Base-by-base conservation (phyloP, 140 eudicot species). In the Bidens hawaiensis region DNA sequence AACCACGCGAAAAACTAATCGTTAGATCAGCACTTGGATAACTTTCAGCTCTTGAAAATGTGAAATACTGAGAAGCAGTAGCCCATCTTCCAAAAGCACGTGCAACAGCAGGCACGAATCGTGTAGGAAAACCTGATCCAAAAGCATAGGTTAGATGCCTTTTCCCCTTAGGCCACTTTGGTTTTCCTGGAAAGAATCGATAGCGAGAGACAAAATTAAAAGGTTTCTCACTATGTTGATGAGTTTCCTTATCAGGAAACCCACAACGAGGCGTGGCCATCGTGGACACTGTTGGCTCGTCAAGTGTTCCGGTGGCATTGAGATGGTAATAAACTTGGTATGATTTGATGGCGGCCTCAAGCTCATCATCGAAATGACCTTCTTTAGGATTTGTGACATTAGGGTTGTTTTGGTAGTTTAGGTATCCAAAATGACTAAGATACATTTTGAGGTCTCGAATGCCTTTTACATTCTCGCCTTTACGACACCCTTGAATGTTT, bases 191-290 rank as follows among this genome's bases (percentile, higher is more conserved):
- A 47, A 71, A 79, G 22, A 79, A 75, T 5, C 53, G 34, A 30
- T 65, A 75, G 58, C 67, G 78, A 23, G 81, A 66, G 28, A 75
- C 78, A 10, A 56, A 65, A 9, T 62, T 73, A 13, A 65, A 47
- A 0, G 48, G 49, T 24, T 30, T 22, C 22, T 31, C 5, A 7
- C 7, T 18, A 40, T 55, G 69, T 22, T 69, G 80, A 48, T 51
- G 70, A 16, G 24, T 43, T 56, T 59, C 68, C 21, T 43, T 53
- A 59, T 79, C 80, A 0, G 77, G 65, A 21, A 69, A 69, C 41
- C 84, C 84, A 31, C 84, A 79, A 33, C 80, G 79, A 40, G 83
- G 74, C 56, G 21, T 68, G 52, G 64, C 76, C 74, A 73, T 78
- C 15, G 16, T 75, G 3, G 71, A 60, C 8, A 74, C 59, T 0